These are phyloP conservation scores for Hibiscus trionum DNA, from an alignment of 345 rosid species.

Conservation along the genomic window DNA sequence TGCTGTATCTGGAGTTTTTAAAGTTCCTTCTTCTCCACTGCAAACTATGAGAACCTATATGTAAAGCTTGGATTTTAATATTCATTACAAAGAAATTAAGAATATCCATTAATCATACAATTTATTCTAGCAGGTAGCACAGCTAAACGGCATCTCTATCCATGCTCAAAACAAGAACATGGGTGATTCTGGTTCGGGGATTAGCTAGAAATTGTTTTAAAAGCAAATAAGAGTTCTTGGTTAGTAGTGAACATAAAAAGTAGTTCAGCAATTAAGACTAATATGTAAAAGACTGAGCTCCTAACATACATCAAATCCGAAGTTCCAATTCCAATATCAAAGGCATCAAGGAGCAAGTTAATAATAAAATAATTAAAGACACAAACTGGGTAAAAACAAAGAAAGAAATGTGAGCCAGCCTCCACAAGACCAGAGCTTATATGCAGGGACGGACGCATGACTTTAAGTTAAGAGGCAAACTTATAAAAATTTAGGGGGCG, in stretches of 20 bases:
- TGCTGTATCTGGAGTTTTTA: constrained; percentile 61
- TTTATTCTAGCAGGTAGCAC: background rate
- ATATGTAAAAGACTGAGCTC: background rate
- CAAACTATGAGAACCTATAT: constrained; percentile 81
- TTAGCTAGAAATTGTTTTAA: background rate
- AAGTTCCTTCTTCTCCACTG: constrained; percentile 68
- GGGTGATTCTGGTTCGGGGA: background rate
- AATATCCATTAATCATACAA: background rate
- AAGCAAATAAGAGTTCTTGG: background rate
- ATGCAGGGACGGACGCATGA: too few relatives aligned
- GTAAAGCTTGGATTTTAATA: constrained; percentile 12
- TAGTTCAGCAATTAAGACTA: background rate
- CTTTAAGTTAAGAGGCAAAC: too few relatives aligned
- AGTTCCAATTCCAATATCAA: background rate
- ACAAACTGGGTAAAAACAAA: background rate
- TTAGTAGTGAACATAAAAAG: background rate
- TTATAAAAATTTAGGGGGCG: too few relatives aligned
- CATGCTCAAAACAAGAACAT: background rate
- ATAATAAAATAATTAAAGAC: background rate
- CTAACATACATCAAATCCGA: background rate
- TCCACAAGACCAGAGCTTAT: constrained; percentile 76
- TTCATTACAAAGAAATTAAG: background rate
- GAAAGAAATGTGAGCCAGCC: constrained; percentile 35
- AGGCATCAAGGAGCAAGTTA: background rate
- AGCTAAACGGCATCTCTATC: background rate